Evolutionary conservation across 2,329 filamentous ascomycete genomes (phyloP).

Genomic region (Penicillium occitanis): DNA sequence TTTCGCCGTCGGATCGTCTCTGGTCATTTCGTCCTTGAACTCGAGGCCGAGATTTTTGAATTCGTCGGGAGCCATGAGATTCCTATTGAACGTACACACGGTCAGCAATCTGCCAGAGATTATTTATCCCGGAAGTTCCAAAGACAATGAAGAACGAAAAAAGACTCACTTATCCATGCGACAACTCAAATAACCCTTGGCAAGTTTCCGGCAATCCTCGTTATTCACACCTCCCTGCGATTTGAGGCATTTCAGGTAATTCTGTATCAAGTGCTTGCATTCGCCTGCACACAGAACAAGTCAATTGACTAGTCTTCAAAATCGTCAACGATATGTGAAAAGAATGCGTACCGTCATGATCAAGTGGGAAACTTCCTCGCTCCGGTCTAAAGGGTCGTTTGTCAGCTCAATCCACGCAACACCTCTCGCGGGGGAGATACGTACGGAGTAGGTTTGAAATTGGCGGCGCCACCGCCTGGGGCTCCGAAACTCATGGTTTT

Average conservation of each 20-base stretch:
- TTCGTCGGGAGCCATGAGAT: slow-evolving; percentile 93
- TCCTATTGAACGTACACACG: slow-evolving; percentile 53
- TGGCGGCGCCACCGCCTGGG: slow-evolving; percentile 64
- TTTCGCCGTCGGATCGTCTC: slow-evolving; percentile 21
- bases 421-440: slow-evolving; percentile 32
- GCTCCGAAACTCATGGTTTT: slow-evolving; percentile 61
- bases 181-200: slow-evolving; percentile 85
- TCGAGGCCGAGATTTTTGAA: slow-evolving; percentile 89
- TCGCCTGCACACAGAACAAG: slow-evolving; percentile 61
- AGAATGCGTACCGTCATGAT: slow-evolving; percentile 69
- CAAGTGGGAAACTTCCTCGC: slow-evolving; percentile 91
- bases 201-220: slow-evolving; percentile 76
- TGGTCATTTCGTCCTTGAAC: slow-evolving; percentile 41
- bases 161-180: slow-evolving; percentile 84
- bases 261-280: slow-evolving; percentile 84
- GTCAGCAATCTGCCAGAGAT: neutral
- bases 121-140: too few species aligned
- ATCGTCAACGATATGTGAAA: neutral
- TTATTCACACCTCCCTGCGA: slow-evolving; percentile 81
- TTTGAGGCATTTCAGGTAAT: slow-evolving; percentile 85
- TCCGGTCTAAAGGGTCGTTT: slow-evolving; percentile 63
- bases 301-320: neutral
- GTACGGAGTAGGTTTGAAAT: slow-evolving; percentile 69
- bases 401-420: neutral
- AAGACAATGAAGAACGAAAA: neutral